Percentiles rank a stretch among this genome's conserved stretches.
Evolutionary conservation across 2,329 filamentous ascomycete species (phyloP).

Genomic region (Monosporascus ibericus): DNA sequence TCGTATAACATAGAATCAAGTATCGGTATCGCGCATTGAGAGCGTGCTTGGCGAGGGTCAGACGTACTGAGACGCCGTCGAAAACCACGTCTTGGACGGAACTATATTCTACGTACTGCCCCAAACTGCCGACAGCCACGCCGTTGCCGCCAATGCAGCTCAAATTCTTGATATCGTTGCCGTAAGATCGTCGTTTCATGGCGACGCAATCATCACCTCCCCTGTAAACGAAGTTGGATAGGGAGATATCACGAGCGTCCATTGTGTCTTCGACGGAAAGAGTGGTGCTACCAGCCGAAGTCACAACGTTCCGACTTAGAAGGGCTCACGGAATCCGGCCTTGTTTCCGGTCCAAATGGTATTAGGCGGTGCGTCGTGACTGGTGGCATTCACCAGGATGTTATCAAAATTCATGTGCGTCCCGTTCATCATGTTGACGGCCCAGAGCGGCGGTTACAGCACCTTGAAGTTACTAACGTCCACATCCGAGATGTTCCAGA

Average conservation of each 20-base stretch:
- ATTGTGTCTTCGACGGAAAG: constrained; percentile 36
- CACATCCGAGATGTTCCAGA: constrained; percentile 52
- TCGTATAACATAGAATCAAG: too few species aligned
- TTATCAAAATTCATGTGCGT: constrained; percentile 46
- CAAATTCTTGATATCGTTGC: constrained; percentile 41
- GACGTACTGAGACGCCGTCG: constrained; percentile 39
- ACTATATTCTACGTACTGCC: constrained; percentile 49
- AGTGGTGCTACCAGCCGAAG: neutral
- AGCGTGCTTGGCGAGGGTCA: too few species aligned
- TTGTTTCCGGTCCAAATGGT: constrained; percentile 53
- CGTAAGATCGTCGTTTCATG: constrained; percentile 49
- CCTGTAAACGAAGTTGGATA: constrained; percentile 47
- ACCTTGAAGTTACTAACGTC: constrained; percentile 46
- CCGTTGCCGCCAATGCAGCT: constrained; percentile 48
- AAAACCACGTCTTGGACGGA: constrained; percentile 43
- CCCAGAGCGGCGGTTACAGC: constrained; percentile 46
- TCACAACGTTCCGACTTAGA: too few species aligned
- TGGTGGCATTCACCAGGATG: constrained; percentile 44
- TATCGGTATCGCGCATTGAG: too few species aligned
- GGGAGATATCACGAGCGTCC: constrained; percentile 42
- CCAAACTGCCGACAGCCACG: constrained; percentile 48
- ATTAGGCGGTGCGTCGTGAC: constrained; percentile 42
- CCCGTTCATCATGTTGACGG: constrained; percentile 52
- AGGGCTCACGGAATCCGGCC: constrained; percentile 38
- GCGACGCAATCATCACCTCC: constrained; percentile 53